These are phyloP conservation scores for Cutaneotrichosporon cavernicola DNA, from an alignment of 1,284 basidiomycete species.

Conservation along the genomic window DNA sequence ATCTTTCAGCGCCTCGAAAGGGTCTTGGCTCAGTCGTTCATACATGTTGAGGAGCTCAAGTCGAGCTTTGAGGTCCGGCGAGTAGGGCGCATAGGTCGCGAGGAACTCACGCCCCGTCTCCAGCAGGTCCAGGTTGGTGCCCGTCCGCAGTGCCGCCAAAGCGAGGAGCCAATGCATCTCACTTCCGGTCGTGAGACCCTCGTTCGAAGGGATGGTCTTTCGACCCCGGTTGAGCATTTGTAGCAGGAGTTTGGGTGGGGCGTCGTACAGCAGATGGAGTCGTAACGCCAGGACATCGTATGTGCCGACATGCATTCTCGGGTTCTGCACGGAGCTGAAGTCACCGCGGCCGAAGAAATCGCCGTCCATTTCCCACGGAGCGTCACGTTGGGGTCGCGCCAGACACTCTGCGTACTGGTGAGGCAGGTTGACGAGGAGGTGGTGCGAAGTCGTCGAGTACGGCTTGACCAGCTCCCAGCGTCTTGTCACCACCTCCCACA, in stretches of 20 bases:
- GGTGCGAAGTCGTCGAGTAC: conserved; percentile 21
- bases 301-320: conserved; percentile 27
- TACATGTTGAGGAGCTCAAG: conserved; percentile 15
- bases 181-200: conserved; percentile 21
- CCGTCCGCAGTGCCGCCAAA: conserved; percentile 22
- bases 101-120: conserved; percentile 7
- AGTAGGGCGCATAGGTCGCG: conserved; percentile 12
- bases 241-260: conserved; percentile 23
- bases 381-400: background rate
- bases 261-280: conserved; percentile 35
- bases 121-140: conserved; percentile 9
- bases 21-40: conserved; percentile 8
- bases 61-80: conserved; percentile 19
- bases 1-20: conserved; percentile 12
- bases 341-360: conserved; percentile 24
- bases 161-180: conserved; percentile 33
- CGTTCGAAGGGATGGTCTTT: conserved; percentile 6
- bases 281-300: conserved; percentile 27
- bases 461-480: conserved; percentile 31
- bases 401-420: conserved; percentile 33
- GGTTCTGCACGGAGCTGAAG: conserved; percentile 15
- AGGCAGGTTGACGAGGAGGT: conserved; percentile 26
- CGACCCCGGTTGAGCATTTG: conserved; percentile 10
- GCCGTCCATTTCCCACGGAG: conserved; percentile 32
- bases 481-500: conserved; percentile 17